These are phyloP conservation scores for Vicia sativa DNA, from an alignment of 306 rosid species.

Conservation along the genomic window DNA sequence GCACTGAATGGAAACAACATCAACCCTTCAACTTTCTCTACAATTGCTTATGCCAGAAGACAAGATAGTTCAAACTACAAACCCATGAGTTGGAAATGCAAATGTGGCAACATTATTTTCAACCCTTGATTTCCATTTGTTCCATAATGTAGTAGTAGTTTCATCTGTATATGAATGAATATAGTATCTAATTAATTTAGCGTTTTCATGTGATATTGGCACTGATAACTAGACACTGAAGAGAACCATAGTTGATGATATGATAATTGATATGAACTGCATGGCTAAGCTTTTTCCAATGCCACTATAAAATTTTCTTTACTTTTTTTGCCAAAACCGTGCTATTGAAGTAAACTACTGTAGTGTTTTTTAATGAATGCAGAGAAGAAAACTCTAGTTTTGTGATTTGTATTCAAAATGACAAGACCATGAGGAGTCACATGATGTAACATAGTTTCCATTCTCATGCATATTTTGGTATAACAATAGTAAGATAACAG, in stretches of 20 bases:
- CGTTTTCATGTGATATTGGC: background rate
- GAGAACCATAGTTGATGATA: conserved; percentile 29
- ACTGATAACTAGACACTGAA: conserved; percentile 42
- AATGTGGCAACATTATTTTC: conserved; percentile 81
- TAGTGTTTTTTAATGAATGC: conserved; percentile 26
- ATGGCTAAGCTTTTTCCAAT: background rate
- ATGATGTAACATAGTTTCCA: conserved; percentile 40
- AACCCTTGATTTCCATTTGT: conserved; percentile 56
- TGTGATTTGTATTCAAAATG: conserved; percentile 38
- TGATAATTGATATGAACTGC: background rate
- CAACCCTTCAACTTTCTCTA: conserved; percentile 47
- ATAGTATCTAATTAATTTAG: conserved; percentile 10
- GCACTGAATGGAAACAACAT: conserved; percentile 39
- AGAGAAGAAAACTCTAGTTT: conserved; percentile 22
- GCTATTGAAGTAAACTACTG: conserved; percentile 23
- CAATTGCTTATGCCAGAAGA: conserved; percentile 51
- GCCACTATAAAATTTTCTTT: conserved; percentile 18
- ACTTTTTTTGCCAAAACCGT: conserved; percentile 32
- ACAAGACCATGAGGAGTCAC: conserved; percentile 40
- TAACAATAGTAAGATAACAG: conserved; percentile 35
- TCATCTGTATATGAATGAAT: conserved; percentile 39
- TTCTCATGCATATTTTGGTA: conserved; percentile 33
- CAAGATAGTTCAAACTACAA: conserved; percentile 76
- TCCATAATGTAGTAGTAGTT: background rate
- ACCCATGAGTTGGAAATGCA: conserved; percentile 98